phyloP scores from a whole-genome alignment of 2,329 filamentous ascomycete species.

The Xylaria sp. region DNA sequence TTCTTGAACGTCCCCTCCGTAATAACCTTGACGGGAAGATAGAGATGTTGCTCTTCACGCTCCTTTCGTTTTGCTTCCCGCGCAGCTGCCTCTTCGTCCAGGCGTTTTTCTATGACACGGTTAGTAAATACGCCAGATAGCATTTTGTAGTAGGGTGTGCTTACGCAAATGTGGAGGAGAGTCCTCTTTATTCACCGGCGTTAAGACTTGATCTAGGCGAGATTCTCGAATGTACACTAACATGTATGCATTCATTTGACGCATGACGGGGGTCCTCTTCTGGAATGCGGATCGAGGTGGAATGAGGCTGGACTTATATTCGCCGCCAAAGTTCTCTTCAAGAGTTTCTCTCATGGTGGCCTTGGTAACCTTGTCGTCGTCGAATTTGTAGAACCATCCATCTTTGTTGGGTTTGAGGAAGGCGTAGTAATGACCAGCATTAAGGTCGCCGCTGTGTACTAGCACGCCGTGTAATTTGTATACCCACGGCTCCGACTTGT shows the following conservation, averaged over 20 bases:
- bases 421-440: conserved; percentile 98
- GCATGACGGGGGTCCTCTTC: conserved; percentile 69
- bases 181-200: conserved; percentile 78
- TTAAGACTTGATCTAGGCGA: conserved; percentile 83
- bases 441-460: conserved; percentile 95
- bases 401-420: conserved; percentile 95
- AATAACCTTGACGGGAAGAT: conserved; percentile 84
- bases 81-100: conserved; percentile 83
- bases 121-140: conserved; percentile 25
- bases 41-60: conserved; percentile 92
- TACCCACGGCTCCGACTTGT: conserved; percentile 87
- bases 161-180: conserved; percentile 84
- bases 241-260: conserved; percentile 94
- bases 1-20: conserved; percentile 83
- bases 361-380: conserved; percentile 96
- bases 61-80: conserved; percentile 85
- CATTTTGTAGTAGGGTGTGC: conserved; percentile 50
- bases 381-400: conserved; percentile 95
- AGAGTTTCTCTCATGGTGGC: conserved; percentile 91
- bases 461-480: conserved; percentile 96
- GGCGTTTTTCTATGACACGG: conserved; percentile 67
- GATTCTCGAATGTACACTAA: conserved; percentile 95
- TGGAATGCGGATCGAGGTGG: conserved; percentile 59
- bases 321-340: conserved; percentile 96
- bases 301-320: conserved; percentile 70